Percentiles rank a stretch among this genome's conserved stretches.
Evolutionary conservation across 2,329 filamentous ascomycete species (phyloP).

Genomic region (Zasmidium cellare): DNA sequence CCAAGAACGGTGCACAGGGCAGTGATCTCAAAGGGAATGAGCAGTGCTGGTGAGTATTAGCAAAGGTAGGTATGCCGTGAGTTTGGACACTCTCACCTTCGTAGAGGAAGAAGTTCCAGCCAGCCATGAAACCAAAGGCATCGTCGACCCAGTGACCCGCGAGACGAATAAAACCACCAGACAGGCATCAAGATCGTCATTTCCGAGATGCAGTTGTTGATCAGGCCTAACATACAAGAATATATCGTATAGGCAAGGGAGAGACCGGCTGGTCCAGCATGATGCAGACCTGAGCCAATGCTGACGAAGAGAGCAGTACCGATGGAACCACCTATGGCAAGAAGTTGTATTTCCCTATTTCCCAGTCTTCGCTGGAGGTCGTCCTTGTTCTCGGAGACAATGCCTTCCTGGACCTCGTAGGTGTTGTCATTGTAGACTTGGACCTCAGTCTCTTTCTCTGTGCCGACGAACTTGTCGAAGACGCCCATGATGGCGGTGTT

Average conservation of each 20-base stretch:
- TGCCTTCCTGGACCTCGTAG: slow-evolving; percentile 19
- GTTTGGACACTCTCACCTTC: slow-evolving; percentile 30
- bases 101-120: slow-evolving; percentile 49
- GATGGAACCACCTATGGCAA: slow-evolving; percentile 31
- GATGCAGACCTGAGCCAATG: slow-evolving; percentile 57
- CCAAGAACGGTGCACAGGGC: slow-evolving; percentile 42
- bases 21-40: slow-evolving; percentile 56
- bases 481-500: slow-evolving; percentile 14
- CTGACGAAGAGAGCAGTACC: slow-evolving; percentile 35
- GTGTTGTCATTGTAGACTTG: slow-evolving; percentile 10
- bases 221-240: slow-evolving; percentile 55
- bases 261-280: slow-evolving; percentile 52
- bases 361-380: slow-evolving; percentile 50
- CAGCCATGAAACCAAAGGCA: slow-evolving; percentile 53
- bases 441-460: slow-evolving; percentile 9
- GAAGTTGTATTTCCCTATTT: slow-evolving; percentile 45
- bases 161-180: slow-evolving; percentile 58
- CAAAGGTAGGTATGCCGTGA: background rate
- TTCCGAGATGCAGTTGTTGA: slow-evolving; percentile 67
- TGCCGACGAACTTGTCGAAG: slow-evolving; percentile 14
- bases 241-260: slow-evolving; percentile 62
- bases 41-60: slow-evolving; percentile 33
- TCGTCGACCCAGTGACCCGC: slow-evolving; percentile 67
- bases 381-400: slow-evolving; percentile 34
- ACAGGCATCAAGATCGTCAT: slow-evolving; percentile 45